phyloP scores from a whole-genome alignment of 78 protist species.

The Chrysochromulina tobinii region DNA sequence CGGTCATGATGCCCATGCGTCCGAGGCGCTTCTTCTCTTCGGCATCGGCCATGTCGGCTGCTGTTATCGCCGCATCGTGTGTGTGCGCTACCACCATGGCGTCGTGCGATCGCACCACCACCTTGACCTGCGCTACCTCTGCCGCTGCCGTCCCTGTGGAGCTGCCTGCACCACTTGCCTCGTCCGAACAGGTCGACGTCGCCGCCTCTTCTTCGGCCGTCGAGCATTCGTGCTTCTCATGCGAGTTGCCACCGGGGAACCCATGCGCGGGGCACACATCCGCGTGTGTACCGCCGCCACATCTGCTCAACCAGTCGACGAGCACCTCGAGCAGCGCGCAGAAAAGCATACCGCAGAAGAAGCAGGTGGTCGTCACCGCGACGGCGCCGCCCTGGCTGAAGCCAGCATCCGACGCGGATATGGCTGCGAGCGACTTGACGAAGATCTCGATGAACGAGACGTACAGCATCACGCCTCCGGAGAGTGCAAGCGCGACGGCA shows the following conservation, averaged over 20 bases:
- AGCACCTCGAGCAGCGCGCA: conserved; percentile 14
- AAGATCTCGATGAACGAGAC: conserved; percentile 72
- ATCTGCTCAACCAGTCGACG: not conserved
- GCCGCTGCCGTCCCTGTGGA: not conserved
- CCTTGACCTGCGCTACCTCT: no score
- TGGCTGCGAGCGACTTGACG: not conserved
- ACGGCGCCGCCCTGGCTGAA: not conserved
- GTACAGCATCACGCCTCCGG: conserved; percentile 78
- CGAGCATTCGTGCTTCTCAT: not conserved
- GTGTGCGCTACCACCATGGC: no score
- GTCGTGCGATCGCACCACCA: no score
- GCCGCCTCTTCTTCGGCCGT: not conserved
- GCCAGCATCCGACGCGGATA: not conserved
- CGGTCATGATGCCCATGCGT: conserved; percentile 53
- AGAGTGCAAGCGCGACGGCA: conserved; percentile 47
- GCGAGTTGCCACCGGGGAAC: no score
- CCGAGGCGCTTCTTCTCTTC: conserved; percentile 12
- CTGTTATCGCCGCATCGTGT: no score
- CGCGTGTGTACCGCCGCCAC: not conserved
- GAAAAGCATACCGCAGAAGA: conserved; percentile 55
- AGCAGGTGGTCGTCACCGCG: conserved; percentile 33
- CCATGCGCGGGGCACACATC: not conserved
- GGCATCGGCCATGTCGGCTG: not conserved
- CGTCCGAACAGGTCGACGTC: not conserved
- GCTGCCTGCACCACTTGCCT: not conserved